These are phyloP conservation scores for Hypsizygus marmoreus DNA, from an alignment of 768 basidiomycete species.

Conservation along the genomic window DNA sequence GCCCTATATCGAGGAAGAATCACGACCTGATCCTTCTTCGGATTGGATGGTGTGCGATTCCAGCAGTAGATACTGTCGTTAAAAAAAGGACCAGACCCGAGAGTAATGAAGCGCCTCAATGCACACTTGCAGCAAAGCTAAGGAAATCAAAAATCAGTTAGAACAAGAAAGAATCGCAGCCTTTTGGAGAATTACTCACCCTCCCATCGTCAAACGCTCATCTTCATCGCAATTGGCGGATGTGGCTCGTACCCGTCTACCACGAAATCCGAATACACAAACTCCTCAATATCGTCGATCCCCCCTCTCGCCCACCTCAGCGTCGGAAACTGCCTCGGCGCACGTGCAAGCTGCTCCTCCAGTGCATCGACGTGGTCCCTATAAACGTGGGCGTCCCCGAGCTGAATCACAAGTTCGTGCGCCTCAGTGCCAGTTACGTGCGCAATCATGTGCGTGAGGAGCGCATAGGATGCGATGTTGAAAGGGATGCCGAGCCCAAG, in stretches of 20 bases:
- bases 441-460: slow-evolving; percentile 98
- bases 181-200: too few relatives aligned
- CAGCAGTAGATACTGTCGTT: too few relatives aligned
- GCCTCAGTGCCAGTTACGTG: slow-evolving; percentile 84
- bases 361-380: slow-evolving; percentile 90
- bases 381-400: slow-evolving; percentile 98
- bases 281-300: slow-evolving; percentile 78
- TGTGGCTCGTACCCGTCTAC: slow-evolving; percentile 88
- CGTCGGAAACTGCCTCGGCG: slow-evolving; percentile 83
- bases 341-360: slow-evolving; percentile 73
- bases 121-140: too few relatives aligned
- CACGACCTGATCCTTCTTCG: too few relatives aligned
- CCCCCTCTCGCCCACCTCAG: slow-evolving; percentile 67
- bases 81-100: too few relatives aligned
- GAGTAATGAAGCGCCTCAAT: too few relatives aligned
- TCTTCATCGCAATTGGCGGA: slow-evolving; percentile 89
- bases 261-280: slow-evolving; percentile 76
- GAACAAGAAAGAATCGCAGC: too few relatives aligned
- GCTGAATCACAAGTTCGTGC: slow-evolving; percentile 90
- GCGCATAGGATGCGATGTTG: slow-evolving; percentile 98
- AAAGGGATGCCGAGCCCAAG: slow-evolving; percentile 97
- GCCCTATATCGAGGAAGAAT: too few relatives aligned
- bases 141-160: too few relatives aligned
- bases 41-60: too few relatives aligned
- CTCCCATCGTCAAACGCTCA: slow-evolving; percentile 85